phyloP scores from a whole-genome alignment of 1,284 basidiomycete species.

The Megacollybia platyphylla region DNA sequence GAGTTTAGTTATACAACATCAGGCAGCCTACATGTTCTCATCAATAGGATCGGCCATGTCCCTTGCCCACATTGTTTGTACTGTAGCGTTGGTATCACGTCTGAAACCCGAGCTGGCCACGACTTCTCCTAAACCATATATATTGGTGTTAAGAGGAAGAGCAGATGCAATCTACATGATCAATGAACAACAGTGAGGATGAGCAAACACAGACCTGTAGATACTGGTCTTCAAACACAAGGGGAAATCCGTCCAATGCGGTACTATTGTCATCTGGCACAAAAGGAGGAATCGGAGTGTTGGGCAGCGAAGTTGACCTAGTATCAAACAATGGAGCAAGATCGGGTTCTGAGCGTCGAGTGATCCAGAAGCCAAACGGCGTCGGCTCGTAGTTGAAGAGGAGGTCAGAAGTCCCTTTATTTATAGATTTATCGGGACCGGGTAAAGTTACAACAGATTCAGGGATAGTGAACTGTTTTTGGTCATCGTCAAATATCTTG shows the following conservation, averaged over 20 bases:
- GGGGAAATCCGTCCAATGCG: conserved; percentile 41
- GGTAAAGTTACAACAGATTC: conserved; percentile 41
- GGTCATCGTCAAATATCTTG: conserved; percentile 58
- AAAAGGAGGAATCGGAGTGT: conserved; percentile 38
- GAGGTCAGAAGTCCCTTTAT: conserved; percentile 34
- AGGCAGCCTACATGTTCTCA: conserved; percentile 37
- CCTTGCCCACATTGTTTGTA: conserved; percentile 64
- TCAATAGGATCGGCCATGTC: conserved; percentile 49
- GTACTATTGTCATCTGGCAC: conserved; percentile 31
- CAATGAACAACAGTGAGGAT: background rate
- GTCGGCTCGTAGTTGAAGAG: conserved; percentile 54
- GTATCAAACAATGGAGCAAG: conserved; percentile 65
- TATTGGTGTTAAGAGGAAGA: conserved; percentile 51
- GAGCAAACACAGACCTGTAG: conserved; percentile 14
- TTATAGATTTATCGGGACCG: conserved; percentile 18
- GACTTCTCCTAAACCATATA: conserved; percentile 72
- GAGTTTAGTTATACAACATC: background rate
- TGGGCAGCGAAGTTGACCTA: conserved; percentile 39
- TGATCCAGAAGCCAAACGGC: conserved; percentile 74
- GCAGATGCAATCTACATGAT: conserved; percentile 43
- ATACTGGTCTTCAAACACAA: conserved; percentile 63
- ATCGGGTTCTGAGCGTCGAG: conserved; percentile 44
- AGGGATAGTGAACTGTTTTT: conserved; percentile 61
- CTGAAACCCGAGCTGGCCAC: conserved; percentile 57
- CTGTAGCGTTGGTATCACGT: conserved; percentile 46